These are phyloP conservation scores for Pleurotus cornucopiae DNA, from an alignment of 768 basidiomycete species.

Conservation along the genomic window DNA sequence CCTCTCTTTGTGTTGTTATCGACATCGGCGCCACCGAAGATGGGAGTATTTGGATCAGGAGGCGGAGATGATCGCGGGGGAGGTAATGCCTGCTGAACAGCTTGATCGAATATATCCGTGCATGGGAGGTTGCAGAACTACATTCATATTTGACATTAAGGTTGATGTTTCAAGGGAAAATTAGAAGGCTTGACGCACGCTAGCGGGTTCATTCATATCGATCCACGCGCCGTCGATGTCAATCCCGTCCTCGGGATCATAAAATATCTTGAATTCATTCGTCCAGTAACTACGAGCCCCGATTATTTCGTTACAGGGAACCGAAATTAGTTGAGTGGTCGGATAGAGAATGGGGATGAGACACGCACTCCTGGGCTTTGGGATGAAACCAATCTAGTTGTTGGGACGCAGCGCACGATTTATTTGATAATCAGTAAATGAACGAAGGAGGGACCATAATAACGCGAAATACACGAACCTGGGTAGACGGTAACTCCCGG, in stretches of 20 bases:
- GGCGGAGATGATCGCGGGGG: conserved; percentile 45
- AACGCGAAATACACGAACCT: conserved; percentile 24
- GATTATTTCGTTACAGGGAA: neutral
- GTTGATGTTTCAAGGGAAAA: neutral
- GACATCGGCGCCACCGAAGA: conserved; percentile 27
- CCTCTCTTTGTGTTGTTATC: conserved; percentile 12
- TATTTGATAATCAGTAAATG: neutral
- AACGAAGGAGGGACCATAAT: neutral
- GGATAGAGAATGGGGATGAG: neutral
- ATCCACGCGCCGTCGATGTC: conserved; percentile 75
- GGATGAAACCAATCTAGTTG: conserved; percentile 57
- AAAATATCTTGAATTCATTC: conserved; percentile 56
- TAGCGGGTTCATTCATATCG: conserved; percentile 73
- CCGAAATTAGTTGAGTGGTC: neutral
- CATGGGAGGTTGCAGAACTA: conserved; percentile 67
- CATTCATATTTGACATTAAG: neutral
- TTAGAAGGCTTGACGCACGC: conserved; percentile 30
- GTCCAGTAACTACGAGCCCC: conserved; percentile 49
- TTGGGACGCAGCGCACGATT: neutral
- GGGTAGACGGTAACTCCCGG: conserved; percentile 59
- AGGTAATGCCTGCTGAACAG: conserved; percentile 45
- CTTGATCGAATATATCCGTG: conserved; percentile 55
- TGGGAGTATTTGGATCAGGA: conserved; percentile 50
- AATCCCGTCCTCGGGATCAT: conserved; percentile 45
- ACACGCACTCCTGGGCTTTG: conserved; percentile 41